Percentiles rank a stretch among this genome's conserved stretches.
Evolutionary conservation across 2,329 filamentous ascomycete genomes (phyloP).

Genomic region (Colletotrichum cuscutae): DNA sequence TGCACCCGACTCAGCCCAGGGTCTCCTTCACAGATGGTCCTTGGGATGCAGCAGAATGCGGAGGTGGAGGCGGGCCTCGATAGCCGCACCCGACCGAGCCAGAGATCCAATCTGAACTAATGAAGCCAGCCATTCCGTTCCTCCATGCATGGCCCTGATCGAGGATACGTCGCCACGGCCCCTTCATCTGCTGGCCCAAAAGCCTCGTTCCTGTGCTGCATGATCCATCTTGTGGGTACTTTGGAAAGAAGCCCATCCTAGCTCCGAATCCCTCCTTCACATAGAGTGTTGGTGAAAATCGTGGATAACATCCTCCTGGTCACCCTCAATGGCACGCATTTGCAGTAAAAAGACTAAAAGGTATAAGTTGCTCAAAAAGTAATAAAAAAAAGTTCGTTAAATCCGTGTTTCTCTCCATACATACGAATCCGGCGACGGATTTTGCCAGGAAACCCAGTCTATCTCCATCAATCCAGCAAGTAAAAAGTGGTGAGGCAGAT

Average conservation of each 20-base stretch:
- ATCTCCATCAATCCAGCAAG: constrained; percentile 46
- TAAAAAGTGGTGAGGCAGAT: constrained; percentile 12
- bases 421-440: constrained; percentile 53
- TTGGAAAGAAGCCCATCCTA: neutral
- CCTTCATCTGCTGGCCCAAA: constrained; percentile 1
- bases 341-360: neutral
- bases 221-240: neutral
- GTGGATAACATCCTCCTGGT: neutral
- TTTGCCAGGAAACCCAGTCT: constrained; percentile 49
- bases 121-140: no score
- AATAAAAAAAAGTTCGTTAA: neutral
- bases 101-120: neutral
- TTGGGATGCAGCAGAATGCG: neutral
- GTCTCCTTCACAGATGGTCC: neutral
- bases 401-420: constrained; percentile 20
- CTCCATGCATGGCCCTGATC: neutral
- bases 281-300: neutral
- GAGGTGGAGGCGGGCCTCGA: constrained; percentile 11
- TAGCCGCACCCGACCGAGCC: constrained; percentile 27
- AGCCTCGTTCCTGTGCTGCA: neutral
- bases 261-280: neutral
- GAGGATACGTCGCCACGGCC: neutral
- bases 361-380: neutral
- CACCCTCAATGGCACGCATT: no score
- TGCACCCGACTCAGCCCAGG: neutral